Percentiles rank a stretch among this genome's conserved stretches.
phyloP scores from a whole-genome alignment of 768 basidiomycete species.

The Collybia mongolica region DNA sequence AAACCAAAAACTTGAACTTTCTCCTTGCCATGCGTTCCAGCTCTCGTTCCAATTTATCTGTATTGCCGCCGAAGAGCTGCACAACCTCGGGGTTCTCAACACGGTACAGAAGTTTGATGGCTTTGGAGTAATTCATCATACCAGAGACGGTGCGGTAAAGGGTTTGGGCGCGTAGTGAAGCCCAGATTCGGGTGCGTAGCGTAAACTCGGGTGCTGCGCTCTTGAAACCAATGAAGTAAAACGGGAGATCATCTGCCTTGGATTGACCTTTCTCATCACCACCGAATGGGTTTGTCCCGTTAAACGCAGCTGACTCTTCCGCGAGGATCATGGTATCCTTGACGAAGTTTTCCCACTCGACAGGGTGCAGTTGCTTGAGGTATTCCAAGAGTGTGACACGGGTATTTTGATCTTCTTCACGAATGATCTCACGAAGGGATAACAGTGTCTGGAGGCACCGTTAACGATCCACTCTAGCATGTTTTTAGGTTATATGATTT shows the following conservation, averaged over 20 bases:
- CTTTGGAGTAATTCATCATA: conserved; percentile 99
- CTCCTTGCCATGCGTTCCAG: conserved; percentile 96
- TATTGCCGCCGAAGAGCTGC: conserved; percentile 95
- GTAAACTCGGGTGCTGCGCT: conserved; percentile 98
- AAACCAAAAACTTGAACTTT: conserved; percentile 99
- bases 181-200: conserved; percentile 98
- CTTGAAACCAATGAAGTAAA: conserved; percentile 99
- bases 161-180: conserved; percentile 96
- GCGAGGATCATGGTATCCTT: conserved; percentile 99
- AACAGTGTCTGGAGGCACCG: conserved; percentile 68
- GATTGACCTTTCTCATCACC: conserved; percentile 77
- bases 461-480: not conserved
- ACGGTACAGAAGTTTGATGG: conserved; percentile 98
- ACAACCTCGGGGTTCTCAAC: conserved; percentile 99
- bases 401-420: conserved; percentile 96
- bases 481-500: not conserved
- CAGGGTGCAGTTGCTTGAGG: conserved; percentile 94
- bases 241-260: conserved; percentile 91
- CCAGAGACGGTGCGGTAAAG: conserved; percentile 98
- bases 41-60: conserved; percentile 94
- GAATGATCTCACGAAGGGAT: conserved; percentile 96
- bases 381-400: conserved; percentile 97
- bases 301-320: conserved; percentile 88
- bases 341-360: conserved; percentile 99
- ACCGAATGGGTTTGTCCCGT: conserved; percentile 69